Evolutionary conservation across 768 basidiomycete genomes (phyloP).

Genomic region (Paxillus ammoniavirescens): DNA sequence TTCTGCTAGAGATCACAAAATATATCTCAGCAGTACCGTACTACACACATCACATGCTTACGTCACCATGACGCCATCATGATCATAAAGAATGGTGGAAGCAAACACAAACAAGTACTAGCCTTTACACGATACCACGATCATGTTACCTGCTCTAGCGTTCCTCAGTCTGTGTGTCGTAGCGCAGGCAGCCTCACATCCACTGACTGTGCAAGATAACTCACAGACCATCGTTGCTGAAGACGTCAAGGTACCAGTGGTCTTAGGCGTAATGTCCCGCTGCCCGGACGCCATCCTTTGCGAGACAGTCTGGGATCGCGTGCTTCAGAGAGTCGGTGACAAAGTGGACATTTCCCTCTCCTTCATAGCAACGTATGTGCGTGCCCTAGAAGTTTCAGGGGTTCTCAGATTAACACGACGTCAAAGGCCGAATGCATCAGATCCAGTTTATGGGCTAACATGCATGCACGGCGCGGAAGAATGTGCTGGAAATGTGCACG

Average conservation of each 20-base stretch:
- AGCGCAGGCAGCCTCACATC: conserved; percentile 12
- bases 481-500: conserved; percentile 87
- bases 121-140: conserved; percentile 13
- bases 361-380: conserved; percentile 71
- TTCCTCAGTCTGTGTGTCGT: conserved; percentile 16
- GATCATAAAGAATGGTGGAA: background rate
- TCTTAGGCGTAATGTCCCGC: conserved; percentile 62
- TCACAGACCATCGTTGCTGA: conserved; percentile 9
- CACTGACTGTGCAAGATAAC: conserved; percentile 21
- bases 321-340: conserved; percentile 56
- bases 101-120: conserved; percentile 1
- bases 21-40: conserved; percentile 2
- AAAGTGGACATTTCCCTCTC: conserved; percentile 69
- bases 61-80: conserved; percentile 27
- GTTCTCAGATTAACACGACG: conserved; percentile 8
- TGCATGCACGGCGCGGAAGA: conserved; percentile 82
- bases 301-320: conserved; percentile 73
- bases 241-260: conserved; percentile 46
- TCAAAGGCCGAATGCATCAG: conserved; percentile 60
- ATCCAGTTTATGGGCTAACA: conserved; percentile 70
- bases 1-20: background rate
- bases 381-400: conserved; percentile 2
- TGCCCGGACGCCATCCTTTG: conserved; percentile 85
- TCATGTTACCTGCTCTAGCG: conserved; percentile 20
- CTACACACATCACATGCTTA: conserved; percentile 14